These are phyloP conservation scores for Aphanomyces astaci DNA, from an alignment of 352 stramenopile species.

Conservation along the genomic window DNA sequence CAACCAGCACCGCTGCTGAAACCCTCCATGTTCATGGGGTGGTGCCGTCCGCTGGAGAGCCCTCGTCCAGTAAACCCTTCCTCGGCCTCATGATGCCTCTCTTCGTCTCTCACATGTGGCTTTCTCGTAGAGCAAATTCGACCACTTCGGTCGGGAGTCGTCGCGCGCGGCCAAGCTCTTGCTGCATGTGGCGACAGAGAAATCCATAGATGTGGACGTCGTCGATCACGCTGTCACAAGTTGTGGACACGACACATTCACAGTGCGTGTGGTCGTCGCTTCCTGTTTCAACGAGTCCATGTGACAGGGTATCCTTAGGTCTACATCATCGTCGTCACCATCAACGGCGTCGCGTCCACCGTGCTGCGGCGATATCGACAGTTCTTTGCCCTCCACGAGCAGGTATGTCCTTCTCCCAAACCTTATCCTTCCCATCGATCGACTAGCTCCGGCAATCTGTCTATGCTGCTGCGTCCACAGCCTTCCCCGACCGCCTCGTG, in stretches of 20 bases:
- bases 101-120: neutral
- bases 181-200: neutral
- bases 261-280: neutral
- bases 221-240: neutral
- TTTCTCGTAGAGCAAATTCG: neutral
- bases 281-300: neutral
- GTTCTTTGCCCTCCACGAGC: neutral
- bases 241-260: neutral
- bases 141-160: neutral
- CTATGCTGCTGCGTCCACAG: neutral
- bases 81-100: neutral
- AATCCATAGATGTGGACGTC: neutral
- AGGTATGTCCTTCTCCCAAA: neutral
- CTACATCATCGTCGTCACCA: conserved; percentile 9
- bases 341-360: neutral
- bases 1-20: neutral
- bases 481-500: neutral
- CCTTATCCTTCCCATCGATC: neutral
- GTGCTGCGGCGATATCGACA: neutral
- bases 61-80: neutral
- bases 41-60: neutral
- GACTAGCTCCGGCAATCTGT: neutral
- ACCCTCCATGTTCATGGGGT: neutral
- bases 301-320: neutral
- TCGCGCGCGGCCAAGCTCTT: neutral